Evolutionary conservation across 495 filamentous ascomycete genomes (phyloP).

Genomic region (Chaetomium cochliodes): DNA sequence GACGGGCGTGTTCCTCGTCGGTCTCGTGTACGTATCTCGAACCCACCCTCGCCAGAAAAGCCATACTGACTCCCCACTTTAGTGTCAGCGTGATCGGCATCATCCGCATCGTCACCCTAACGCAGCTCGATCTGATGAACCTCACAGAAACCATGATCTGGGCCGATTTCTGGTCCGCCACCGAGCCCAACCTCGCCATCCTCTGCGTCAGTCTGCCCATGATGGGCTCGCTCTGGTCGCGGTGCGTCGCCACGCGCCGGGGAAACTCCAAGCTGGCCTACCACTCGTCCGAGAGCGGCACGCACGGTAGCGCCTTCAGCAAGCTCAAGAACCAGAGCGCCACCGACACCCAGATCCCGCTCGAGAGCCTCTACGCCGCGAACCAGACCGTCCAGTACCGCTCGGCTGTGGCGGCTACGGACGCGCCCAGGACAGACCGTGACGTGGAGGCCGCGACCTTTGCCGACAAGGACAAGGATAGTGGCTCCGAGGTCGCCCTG

Average conservation of each 20-base stretch:
- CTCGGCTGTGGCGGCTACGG: constrained; percentile 14
- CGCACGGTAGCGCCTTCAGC: constrained; percentile 19
- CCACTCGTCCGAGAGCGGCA: constrained; percentile 17
- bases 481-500: constrained; percentile 22
- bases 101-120: constrained; percentile 35
- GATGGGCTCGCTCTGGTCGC: constrained; percentile 24
- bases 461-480: constrained; percentile 19
- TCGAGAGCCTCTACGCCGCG: constrained; percentile 24
- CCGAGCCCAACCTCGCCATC: constrained; percentile 36
- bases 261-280: constrained; percentile 26
- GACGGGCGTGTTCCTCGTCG: constrained; percentile 33
- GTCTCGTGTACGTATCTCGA: constrained; percentile 23
- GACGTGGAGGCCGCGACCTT: neutral
- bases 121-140: constrained; percentile 23
- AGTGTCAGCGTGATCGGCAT: constrained; percentile 31
- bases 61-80: neutral
- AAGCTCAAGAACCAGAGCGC: constrained; percentile 15
- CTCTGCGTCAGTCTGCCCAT: constrained; percentile 38
- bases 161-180: constrained; percentile 36
- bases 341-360: constrained; percentile 7
- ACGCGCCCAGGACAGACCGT: neutral
- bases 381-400: constrained; percentile 21
- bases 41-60: neutral
- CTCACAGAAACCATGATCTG: constrained; percentile 33
- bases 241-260: constrained; percentile 16